Evolutionary conservation across 2,329 filamentous ascomycete genomes (phyloP), one percentile per base, ranked within the genome.

Genomic region (Aureobasidium sp.): DNA sequence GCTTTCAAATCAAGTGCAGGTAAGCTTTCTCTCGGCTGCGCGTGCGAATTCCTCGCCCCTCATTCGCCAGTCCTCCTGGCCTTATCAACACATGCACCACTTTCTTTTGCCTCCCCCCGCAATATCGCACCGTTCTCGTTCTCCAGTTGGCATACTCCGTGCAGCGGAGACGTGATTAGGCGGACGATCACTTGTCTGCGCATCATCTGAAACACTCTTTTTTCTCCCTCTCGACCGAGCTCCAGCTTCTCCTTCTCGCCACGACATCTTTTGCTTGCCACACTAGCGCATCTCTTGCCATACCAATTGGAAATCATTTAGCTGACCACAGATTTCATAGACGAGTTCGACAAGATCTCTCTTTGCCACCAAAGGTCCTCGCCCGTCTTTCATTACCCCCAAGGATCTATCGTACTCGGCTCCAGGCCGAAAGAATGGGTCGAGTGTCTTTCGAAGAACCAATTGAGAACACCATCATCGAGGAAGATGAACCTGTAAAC

Each of bases 391-490:
- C 25, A 25, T 47, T 47, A 39, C 47, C 22, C 25, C 34, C 36
- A 42, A 42, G 20, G 31, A 37, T 51, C 45, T 49, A 27, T 51
- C 29, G 60, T 57, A 63, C 55, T 79, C 78, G 78, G 79, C 78
- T 76, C 73, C 69, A 73, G 68, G 79, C 79, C 79, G 78, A 78
- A 78, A 80, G 77, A 74, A 81, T 81, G 79, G 79, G 78, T 77
- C 75, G 75, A 74, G 79, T 81, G 71, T 78, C 78, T 66, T 80
- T 81, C 73, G 72, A 75, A 73, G 76, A 80, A 70, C 74, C 80
- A 74, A 77, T 75, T 73, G 77, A 78, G 73, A 69, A 76, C 71
- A 72, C 75, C 70, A 76, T 77, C 70, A 70, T 72, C 65, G 71
- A 75, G 82, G 83, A 85, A 70, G 59, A 62, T 62, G 79, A 82